Percentiles rank a stretch among this genome's conserved stretches.
Evolutionary conservation across 129 eudicot genomes (phyloP).

Genomic region (Escallonia rubra): DNA sequence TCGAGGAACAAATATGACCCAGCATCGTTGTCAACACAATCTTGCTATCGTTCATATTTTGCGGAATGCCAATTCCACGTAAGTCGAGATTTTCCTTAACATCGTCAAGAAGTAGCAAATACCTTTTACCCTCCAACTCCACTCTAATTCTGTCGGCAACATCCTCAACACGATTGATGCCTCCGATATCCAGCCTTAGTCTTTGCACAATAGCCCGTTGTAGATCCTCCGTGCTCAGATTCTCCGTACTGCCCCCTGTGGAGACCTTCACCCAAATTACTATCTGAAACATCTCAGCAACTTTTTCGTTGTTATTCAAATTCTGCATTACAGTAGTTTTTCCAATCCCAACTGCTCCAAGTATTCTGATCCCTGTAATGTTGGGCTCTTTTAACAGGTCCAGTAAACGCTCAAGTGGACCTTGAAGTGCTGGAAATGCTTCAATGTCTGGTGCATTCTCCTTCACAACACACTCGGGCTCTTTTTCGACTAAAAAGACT

Average conservation of each 20-base stretch:
- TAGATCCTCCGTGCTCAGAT: too few relatives aligned
- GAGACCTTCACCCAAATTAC: too few relatives aligned
- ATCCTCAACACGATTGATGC: too few relatives aligned
- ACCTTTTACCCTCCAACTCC: too few relatives aligned
- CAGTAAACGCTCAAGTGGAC: slow-evolving; percentile 12
- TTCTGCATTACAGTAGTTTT: slow-evolving; percentile 32
- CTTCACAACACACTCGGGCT: slow-evolving; percentile 18
- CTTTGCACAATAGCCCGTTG: too few relatives aligned
- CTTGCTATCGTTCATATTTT: slow-evolving; percentile 24
- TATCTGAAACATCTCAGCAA: slow-evolving; percentile 20
- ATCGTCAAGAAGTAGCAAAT: too few relatives aligned
- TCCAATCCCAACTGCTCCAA: too few relatives aligned
- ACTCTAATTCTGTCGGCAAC: too few relatives aligned
- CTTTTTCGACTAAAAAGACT: slow-evolving; percentile 23
- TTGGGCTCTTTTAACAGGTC: background rate
- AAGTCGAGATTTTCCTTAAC: too few relatives aligned
- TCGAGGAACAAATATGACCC: slow-evolving; percentile 10
- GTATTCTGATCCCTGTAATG: too few relatives aligned
- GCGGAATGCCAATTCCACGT: too few relatives aligned
- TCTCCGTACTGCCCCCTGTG: too few relatives aligned
- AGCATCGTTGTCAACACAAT: slow-evolving; percentile 29
- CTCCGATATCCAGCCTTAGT: slow-evolving; percentile 18
- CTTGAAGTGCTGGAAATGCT: slow-evolving; percentile 20
- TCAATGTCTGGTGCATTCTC: slow-evolving; percentile 20
- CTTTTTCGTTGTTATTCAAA: slow-evolving; percentile 33